phyloP scores from a whole-genome alignment of 768 basidiomycete genomes.

The Mycena epipterygia region DNA sequence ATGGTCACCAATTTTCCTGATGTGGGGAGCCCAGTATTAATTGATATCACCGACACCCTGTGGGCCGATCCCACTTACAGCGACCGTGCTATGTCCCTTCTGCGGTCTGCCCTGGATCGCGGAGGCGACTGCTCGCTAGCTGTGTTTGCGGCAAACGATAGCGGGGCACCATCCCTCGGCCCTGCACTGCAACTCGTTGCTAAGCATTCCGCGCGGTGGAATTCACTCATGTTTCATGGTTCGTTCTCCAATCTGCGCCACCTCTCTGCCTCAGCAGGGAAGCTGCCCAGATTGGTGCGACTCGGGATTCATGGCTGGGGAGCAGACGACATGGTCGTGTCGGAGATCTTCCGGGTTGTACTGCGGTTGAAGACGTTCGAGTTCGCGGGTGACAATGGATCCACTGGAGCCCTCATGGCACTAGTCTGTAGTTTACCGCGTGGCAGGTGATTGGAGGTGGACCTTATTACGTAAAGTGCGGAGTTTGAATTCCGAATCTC shows the following conservation, averaged over 20 bases:
- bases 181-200: background rate
- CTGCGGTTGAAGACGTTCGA: background rate
- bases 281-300: background rate
- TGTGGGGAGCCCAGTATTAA: background rate
- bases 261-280: background rate
- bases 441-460: no score
- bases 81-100: no score
- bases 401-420: background rate
- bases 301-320: background rate
- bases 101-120: background rate
- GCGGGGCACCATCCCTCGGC: background rate
- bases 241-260: background rate
- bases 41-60: background rate
- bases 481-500: no score
- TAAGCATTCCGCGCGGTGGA: background rate
- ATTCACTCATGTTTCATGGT: background rate
- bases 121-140: background rate
- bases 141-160: background rate
- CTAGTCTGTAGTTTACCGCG: no score
- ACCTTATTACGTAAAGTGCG: no score
- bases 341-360: background rate
- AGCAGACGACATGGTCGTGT: background rate
- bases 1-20: no score
- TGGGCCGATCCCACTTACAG: background rate
- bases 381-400: no score